phyloP scores from a whole-genome alignment of 139 green algal species.

The Deuterostichococcus epilithicus region DNA sequence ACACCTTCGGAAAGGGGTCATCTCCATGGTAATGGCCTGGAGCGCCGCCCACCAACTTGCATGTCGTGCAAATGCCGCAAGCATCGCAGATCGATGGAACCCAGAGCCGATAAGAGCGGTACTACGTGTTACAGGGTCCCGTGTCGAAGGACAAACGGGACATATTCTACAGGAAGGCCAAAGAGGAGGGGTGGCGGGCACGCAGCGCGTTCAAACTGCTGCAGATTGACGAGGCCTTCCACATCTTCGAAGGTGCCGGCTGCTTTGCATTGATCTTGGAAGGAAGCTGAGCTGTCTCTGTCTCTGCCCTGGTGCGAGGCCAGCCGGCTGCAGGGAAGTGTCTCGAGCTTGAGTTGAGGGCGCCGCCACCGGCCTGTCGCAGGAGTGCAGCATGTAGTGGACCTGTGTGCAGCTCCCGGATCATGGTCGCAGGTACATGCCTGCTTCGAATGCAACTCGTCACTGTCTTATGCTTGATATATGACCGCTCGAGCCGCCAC shows the following conservation, averaged over 20 bases:
- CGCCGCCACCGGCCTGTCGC: slow-evolving; percentile 5
- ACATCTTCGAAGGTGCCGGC: slow-evolving; percentile 69
- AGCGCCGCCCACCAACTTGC: no score
- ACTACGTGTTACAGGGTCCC: no score
- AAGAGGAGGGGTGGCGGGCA: slow-evolving; percentile 97
- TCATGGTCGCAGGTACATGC: slow-evolving; percentile 88
- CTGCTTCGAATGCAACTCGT: background rate
- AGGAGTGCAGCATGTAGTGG: slow-evolving; percentile 90
- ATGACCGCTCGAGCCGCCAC: background rate
- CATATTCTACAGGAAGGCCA: slow-evolving; percentile 95
- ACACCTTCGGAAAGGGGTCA: no score
- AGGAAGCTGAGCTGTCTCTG: background rate
- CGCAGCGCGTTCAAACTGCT: slow-evolving; percentile 95
- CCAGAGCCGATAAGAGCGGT: no score
- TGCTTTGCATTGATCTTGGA: background rate
- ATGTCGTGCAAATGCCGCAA: no score
- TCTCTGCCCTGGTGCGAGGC: background rate
- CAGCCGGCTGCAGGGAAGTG: background rate
- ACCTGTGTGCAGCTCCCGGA: slow-evolving; percentile 95
- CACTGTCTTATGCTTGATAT: background rate
- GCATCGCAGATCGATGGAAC: no score
- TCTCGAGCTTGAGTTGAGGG: background rate
- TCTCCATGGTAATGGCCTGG: no score
- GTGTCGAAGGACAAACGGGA: slow-evolving; percentile 88
- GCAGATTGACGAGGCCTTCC: slow-evolving; percentile 94